These are phyloP conservation scores for Exophiala spinifera DNA, from an alignment of 2,329 filamentous ascomycete genomes.

Conservation along the genomic window DNA sequence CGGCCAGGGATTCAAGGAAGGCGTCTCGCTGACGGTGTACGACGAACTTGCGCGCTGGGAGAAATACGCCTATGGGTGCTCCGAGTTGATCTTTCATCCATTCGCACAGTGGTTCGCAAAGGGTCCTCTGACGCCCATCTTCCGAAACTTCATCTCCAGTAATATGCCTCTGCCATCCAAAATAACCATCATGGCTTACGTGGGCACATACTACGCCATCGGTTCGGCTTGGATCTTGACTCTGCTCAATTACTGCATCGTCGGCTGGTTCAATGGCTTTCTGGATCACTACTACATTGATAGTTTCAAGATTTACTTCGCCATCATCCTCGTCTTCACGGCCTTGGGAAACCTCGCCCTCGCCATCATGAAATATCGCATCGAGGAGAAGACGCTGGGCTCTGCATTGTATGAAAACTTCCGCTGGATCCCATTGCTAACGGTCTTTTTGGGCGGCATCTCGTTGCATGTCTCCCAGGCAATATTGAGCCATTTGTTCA, in stretches of 20 bases:
- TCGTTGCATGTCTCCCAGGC: conserved; percentile 79
- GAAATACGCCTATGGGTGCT: conserved; percentile 82
- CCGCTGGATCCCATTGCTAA: conserved; percentile 61
- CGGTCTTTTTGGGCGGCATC: conserved; percentile 78
- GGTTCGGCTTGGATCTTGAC: conserved; percentile 66
- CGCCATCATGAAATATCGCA: conserved; percentile 61
- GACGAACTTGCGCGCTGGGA: conserved; percentile 83
- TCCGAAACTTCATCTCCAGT: conserved; percentile 69
- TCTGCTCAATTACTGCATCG: conserved; percentile 65
- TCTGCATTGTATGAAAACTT: conserved; percentile 54
- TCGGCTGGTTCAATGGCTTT: conserved; percentile 68
- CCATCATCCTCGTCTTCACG: conserved; percentile 64
- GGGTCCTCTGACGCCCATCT: conserved; percentile 76
- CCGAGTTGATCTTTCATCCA: conserved; percentile 77
- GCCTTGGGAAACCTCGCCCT: conserved; percentile 59
- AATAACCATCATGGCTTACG: conserved; percentile 68
- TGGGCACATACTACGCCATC: conserved; percentile 70
- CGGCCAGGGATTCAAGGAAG: conserved; percentile 70
- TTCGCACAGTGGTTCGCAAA: conserved; percentile 68
- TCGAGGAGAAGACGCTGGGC: conserved; percentile 53
- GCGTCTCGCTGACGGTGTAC: conserved; percentile 79
- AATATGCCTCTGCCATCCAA: conserved; percentile 61
- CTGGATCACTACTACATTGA: conserved; percentile 67
- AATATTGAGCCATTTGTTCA: conserved; percentile 76
- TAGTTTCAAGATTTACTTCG: conserved; percentile 62